Percentiles rank a stretch among this genome's conserved stretches.
phyloP scores from a whole-genome alignment of 2,329 filamentous ascomycete genomes.

The Teratosphaeria viscida region DNA sequence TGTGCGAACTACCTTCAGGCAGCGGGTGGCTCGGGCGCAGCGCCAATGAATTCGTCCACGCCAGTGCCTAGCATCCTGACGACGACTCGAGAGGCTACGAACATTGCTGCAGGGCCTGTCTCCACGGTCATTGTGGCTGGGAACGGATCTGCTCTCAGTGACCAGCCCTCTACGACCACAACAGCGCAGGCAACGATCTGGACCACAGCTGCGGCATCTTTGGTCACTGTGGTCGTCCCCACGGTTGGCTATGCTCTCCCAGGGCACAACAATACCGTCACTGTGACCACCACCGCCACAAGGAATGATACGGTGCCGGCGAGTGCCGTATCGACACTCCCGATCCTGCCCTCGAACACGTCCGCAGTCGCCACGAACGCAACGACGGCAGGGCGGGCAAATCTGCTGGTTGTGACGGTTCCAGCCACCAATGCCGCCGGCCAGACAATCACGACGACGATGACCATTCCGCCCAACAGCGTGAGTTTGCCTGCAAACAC shows the following conservation, averaged over 20 bases:
- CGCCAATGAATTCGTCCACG: neutral
- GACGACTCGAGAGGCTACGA: neutral
- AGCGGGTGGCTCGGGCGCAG: neutral
- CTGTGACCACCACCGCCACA: neutral
- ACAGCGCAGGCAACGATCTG: neutral
- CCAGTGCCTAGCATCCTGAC: neutral
- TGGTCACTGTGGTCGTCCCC: neutral
- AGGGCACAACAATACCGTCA: neutral
- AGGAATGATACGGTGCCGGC: neutral
- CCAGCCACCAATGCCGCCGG: neutral
- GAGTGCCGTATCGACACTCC: neutral
- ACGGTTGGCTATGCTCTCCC: neutral
- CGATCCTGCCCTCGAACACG: neutral
- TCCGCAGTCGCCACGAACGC: neutral
- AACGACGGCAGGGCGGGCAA: neutral
- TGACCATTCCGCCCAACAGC: neutral
- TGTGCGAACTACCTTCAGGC: slow-evolving; percentile 45
- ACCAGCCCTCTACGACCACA: neutral
- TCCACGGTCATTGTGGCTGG: neutral
- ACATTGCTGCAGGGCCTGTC: neutral
- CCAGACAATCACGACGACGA: neutral
- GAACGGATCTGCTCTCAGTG: neutral
- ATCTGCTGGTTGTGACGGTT: neutral
- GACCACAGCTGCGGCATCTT: neutral
- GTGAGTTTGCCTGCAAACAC: neutral